Conservation (phyloP, 1,284 basidiomycete species). For the Fomitopsis schrenkii region DNA sequence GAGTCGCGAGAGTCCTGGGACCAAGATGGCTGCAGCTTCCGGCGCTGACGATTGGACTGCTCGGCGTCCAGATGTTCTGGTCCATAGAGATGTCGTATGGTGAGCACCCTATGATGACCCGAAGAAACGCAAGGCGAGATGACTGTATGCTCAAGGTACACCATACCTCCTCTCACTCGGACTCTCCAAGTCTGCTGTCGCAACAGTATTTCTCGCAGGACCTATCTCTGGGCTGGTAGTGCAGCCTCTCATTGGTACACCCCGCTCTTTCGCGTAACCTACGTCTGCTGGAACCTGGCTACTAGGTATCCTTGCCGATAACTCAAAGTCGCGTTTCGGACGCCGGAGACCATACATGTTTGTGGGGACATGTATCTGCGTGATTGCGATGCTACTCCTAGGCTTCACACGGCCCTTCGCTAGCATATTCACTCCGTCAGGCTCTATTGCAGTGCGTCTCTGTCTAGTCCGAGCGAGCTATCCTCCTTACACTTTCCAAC, state of each 20-base stretch:
- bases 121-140: neutral
- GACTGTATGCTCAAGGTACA: constrained; percentile 45
- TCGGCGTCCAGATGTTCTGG: constrained; percentile 87
- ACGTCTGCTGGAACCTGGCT: neutral
- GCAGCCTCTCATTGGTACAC: constrained; percentile 80
- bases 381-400: constrained; percentile 74
- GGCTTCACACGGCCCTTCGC: constrained; percentile 82
- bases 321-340: constrained; percentile 81
- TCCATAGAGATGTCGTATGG: constrained; percentile 91
- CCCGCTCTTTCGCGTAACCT: neutral
- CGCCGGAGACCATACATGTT: constrained; percentile 87
- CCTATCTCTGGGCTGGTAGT: constrained; percentile 89
- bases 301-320: constrained; percentile 79
- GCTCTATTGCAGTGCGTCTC: constrained; percentile 33
- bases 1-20: constrained; percentile 52
- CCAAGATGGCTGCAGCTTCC: constrained; percentile 65
- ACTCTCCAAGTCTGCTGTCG: constrained; percentile 82
- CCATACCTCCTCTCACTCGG: constrained; percentile 92
- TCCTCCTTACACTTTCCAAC: neutral
- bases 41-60: constrained; percentile 69
- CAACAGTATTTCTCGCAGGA: constrained; percentile 91
- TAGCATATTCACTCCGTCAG: constrained; percentile 46
- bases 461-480: neutral
- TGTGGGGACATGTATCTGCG: constrained; percentile 62
- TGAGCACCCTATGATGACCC: constrained; percentile 27